phyloP scores from a whole-genome alignment of 2,329 filamentous ascomycete genomes.

The Fusarium graminum region DNA sequence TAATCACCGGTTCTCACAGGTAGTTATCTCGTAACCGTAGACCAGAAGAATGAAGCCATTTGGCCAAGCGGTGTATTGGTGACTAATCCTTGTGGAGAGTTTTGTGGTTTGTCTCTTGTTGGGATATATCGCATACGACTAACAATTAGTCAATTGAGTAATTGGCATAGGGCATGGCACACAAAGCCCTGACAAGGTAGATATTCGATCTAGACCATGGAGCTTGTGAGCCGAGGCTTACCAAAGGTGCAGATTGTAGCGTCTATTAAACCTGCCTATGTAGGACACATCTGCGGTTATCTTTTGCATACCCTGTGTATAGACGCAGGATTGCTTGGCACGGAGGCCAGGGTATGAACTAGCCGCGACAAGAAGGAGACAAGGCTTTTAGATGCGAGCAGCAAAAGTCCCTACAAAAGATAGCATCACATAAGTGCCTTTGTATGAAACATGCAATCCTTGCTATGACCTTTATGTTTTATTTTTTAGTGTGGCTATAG shows the following conservation, averaged over 20 bases:
- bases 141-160: neutral
- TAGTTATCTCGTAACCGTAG: constrained; percentile 14
- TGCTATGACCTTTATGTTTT: neutral
- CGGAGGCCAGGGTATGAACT: constrained; percentile 19
- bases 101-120: neutral
- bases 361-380: constrained; percentile 33
- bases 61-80: constrained; percentile 27
- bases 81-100: constrained; percentile 15
- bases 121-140: neutral
- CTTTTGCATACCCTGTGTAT: constrained; percentile 9
- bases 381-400: constrained; percentile 13
- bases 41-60: constrained; percentile 28
- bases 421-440: constrained; percentile 10
- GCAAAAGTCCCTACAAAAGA: constrained; percentile 28
- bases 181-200: constrained; percentile 18
- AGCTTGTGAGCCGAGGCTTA: constrained; percentile 1
- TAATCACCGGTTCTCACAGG: constrained; percentile 1
- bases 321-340: constrained; percentile 18
- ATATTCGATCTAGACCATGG: neutral
- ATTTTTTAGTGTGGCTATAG: neutral
- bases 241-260: neutral
- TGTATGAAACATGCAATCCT: neutral
- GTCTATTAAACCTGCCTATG: constrained; percentile 1
- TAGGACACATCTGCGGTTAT: constrained; percentile 7
- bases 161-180: constrained; percentile 24